Percentiles rank a stretch among this genome's conserved stretches.
phyloP scores from a whole-genome alignment of 306 rosid species.

The Vachellia pachyceras region DNA sequence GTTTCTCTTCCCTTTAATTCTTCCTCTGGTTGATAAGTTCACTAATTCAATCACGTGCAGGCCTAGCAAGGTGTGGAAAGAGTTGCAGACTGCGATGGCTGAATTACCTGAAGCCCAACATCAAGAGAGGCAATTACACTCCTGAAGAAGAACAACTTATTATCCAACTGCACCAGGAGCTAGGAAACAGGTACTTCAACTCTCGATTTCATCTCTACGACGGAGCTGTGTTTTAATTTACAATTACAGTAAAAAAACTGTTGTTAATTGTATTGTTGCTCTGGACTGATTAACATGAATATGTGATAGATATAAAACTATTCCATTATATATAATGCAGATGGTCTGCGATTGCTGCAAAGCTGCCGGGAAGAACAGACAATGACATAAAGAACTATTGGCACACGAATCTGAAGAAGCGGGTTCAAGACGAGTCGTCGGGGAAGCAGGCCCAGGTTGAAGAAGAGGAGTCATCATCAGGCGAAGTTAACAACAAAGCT shows the following conservation, averaged over 20 bases:
- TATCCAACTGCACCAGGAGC: constrained; percentile 30
- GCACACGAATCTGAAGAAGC: constrained; percentile 42
- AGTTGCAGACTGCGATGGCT: constrained; percentile 44
- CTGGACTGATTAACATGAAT: neutral
- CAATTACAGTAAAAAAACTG: neutral
- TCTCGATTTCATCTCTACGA: neutral
- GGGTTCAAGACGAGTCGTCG: neutral
- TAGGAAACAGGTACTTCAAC: constrained; percentile 41
- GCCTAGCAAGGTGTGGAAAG: constrained; percentile 43
- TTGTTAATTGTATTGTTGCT: neutral
- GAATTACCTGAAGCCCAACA: constrained; percentile 42
- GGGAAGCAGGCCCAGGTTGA: neutral
- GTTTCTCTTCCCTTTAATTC: too few relatives aligned
- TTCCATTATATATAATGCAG: constrained; percentile 14
- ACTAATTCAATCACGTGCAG: neutral
- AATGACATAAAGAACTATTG: constrained; percentile 46
- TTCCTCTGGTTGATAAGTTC: too few relatives aligned
- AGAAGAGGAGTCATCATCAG: neutral
- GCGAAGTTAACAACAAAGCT: neutral
- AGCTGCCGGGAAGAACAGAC: constrained; percentile 46
- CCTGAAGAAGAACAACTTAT: constrained; percentile 44
- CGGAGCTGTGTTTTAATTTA: neutral
- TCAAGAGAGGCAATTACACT: constrained; percentile 44
- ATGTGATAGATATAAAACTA: too few relatives aligned
- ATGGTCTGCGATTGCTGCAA: constrained; percentile 42